Evolutionary conservation across 192 early-diverging fungal genomes (phyloP).

Genomic region (Umbelopsis ramanniana): DNA sequence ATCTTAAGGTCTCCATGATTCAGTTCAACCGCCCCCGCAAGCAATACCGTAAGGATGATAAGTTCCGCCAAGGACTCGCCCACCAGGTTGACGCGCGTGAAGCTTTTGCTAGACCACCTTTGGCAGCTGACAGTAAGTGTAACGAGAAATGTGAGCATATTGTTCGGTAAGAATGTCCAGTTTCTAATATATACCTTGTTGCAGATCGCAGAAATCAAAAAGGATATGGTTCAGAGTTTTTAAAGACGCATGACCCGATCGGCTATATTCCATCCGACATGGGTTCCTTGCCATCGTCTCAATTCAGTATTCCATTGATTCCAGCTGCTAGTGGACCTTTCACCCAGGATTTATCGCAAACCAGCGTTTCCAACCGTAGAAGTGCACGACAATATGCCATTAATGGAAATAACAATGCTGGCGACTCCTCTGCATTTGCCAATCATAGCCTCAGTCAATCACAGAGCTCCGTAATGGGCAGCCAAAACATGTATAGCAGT

Average conservation of each 20-base stretch:
- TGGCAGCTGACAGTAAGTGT: constrained; percentile 49
- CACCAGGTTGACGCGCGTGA: constrained; percentile 64
- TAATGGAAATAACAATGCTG: constrained; percentile 23
- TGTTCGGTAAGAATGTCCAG: too few species aligned
- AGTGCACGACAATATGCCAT: constrained; percentile 37
- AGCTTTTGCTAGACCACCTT: constrained; percentile 57
- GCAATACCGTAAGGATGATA: constrained; percentile 57
- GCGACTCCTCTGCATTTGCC: constrained; percentile 36
- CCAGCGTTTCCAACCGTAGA: constrained; percentile 55
- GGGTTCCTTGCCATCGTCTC: constrained; percentile 46
- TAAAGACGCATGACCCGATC: constrained; percentile 54
- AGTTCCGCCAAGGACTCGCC: constrained; percentile 60
- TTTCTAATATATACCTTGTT: not conserved
- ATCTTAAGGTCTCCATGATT: constrained; percentile 88
- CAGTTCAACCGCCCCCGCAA: constrained; percentile 80
- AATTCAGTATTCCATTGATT: constrained; percentile 55
- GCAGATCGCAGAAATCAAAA: constrained; percentile 51
- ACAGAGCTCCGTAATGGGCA: constrained; percentile 34
- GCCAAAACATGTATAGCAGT: constrained; percentile 62
- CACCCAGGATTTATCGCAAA: constrained; percentile 65
- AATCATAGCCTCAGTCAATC: constrained; percentile 37
- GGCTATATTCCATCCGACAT: constrained; percentile 55
- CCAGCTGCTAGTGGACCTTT: constrained; percentile 62
- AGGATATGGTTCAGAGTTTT: constrained; percentile 53
- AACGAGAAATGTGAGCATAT: not conserved